A percentile compares a stretch with the other conserved stretches of the same genome.
Conservation (phyloP, 768 basidiomycete genomes). For the Lentinula raphanica region DNA sequence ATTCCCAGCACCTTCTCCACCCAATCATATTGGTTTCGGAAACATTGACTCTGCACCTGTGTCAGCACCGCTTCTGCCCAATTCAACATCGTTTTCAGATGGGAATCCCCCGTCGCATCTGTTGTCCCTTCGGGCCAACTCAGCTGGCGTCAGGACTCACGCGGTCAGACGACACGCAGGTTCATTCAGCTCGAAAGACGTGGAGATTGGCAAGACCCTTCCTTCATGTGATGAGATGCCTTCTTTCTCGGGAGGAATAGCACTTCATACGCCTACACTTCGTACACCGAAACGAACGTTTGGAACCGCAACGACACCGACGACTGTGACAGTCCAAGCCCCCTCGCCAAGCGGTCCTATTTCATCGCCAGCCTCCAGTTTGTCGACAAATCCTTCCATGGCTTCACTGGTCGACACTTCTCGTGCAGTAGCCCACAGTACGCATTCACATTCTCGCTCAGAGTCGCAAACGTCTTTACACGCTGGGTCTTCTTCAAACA, state of each 20-base stretch:
- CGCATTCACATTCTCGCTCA: constrained; percentile 29
- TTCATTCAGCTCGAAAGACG: constrained; percentile 92
- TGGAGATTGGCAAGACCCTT: constrained; percentile 78
- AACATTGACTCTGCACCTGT: constrained; percentile 12
- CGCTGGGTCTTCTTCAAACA: constrained; percentile 7
- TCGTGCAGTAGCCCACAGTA: constrained; percentile 11
- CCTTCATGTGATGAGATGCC: constrained; percentile 57
- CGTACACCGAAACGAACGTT: constrained; percentile 47
- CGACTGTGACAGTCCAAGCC: constrained; percentile 23
- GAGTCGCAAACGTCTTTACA: constrained; percentile 37
- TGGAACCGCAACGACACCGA: constrained; percentile 28
- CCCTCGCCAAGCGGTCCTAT: constrained; percentile 35
- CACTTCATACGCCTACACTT: constrained; percentile 32
- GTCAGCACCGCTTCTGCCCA: constrained; percentile 19
- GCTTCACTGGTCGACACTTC: constrained; percentile 22
- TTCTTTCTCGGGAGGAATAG: constrained; percentile 29
- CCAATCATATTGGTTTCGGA: constrained; percentile 9
- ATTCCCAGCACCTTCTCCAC: constrained; percentile 19
- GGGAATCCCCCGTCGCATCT: constrained; percentile 12
- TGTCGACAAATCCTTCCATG: constrained; percentile 10
- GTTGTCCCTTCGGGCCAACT: constrained; percentile 21
- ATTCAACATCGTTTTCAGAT: constrained; percentile 16
- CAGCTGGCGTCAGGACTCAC: constrained; percentile 37
- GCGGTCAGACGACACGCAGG: constrained; percentile 81
- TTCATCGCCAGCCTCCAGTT: constrained; percentile 31